Evolutionary conservation across 371 early-diverging fungal species (phyloP).

Genomic region (Mucor saturninus): DNA sequence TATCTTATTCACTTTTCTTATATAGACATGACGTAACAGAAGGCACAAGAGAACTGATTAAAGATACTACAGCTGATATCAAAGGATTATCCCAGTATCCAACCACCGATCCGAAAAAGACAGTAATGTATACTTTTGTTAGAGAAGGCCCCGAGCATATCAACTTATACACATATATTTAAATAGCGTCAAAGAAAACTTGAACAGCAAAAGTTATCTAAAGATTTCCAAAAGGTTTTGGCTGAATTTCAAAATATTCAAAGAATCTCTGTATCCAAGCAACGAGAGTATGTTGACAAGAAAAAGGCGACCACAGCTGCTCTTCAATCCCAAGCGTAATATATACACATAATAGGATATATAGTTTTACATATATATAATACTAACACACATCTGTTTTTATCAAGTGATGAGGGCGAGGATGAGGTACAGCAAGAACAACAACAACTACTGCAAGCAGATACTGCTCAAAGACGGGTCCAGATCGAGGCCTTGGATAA

Average conservation of each 20-base stretch:
- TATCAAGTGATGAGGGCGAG: conserved; percentile 29
- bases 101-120: conserved; percentile 30
- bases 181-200: conserved; percentile 73
- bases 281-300: conserved; percentile 85
- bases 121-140: conserved; percentile 24
- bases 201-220: conserved; percentile 83
- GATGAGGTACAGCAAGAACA: conserved; percentile 54
- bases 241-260: conserved; percentile 88
- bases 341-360: not conserved
- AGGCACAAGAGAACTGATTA: conserved; percentile 80
- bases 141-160: not conserved
- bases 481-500: conserved; percentile 84
- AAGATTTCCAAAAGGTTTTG: conserved; percentile 91
- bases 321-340: conserved; percentile 37
- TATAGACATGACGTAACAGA: conserved; percentile 82
- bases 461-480: conserved; percentile 64
- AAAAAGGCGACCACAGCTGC: conserved; percentile 56
- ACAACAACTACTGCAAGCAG: conserved; percentile 52
- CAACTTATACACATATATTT: not conserved
- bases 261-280: conserved; percentile 81
- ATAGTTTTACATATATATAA: not conserved
- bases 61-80: conserved; percentile 76
- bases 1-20: not conserved
- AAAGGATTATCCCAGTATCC: conserved; percentile 65
- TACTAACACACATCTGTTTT: not conserved